Evolutionary conservation across 306 rosid genomes (phyloP).

Genomic region (Inga leiocalycina): DNA sequence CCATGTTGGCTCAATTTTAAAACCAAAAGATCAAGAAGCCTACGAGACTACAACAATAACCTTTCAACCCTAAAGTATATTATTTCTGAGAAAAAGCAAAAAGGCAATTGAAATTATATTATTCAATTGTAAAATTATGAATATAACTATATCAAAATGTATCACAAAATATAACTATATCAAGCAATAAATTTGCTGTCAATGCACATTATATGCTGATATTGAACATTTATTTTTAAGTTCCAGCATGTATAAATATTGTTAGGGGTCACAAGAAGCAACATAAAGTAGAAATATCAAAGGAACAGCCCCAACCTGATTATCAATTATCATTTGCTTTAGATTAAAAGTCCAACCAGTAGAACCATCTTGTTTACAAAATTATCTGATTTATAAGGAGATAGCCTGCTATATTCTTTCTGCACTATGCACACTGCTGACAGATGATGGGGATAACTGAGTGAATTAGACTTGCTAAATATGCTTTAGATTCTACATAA

Average conservation of each 20-base stretch:
- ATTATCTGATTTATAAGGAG: background rate
- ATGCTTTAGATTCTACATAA: background rate
- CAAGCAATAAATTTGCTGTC: background rate
- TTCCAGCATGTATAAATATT: background rate
- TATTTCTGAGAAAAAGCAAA: background rate
- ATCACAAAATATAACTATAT: background rate
- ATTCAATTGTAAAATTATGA: background rate
- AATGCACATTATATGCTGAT: background rate
- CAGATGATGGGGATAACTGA: background rate
- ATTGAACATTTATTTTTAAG: background rate
- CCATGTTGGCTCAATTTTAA: background rate
- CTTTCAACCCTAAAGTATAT: background rate
- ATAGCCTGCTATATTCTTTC: background rate
- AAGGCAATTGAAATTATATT: background rate
- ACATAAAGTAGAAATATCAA: background rate
- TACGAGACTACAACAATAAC: background rate
- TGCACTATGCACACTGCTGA: background rate
- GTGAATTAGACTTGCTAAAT: background rate
- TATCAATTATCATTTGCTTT: background rate
- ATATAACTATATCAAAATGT: too few species aligned
- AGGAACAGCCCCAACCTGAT: background rate
- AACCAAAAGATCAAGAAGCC: background rate
- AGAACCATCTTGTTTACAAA: background rate
- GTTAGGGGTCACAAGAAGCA: background rate
- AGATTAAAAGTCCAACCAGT: background rate